Evolutionary conservation across 2,329 filamentous ascomycete species (phyloP), one percentile per base, ranked within the genome.

Genomic region (Penicillium glabrum): DNA sequence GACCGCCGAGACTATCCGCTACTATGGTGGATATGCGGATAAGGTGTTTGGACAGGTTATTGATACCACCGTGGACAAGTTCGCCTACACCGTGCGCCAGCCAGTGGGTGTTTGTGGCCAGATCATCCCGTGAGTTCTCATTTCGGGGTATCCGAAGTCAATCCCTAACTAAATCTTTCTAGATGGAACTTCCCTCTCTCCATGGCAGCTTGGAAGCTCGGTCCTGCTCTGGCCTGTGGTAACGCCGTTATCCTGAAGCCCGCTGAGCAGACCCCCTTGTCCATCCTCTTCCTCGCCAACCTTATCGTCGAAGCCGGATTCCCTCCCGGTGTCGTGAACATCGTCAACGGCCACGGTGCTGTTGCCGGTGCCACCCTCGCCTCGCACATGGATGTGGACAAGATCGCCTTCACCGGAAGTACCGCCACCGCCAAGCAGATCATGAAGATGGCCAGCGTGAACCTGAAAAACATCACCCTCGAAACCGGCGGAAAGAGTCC

Each of bases 21-120:
- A 68, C 51, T 92, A 91, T 67, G 89, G 82, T 69, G 91, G 91
- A 58, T 95, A 88, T 85, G 89, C 90, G 67, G 90, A 96, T 82
- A 96, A 96, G 86, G 87, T 93, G 63, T 82, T 88, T 77, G 90
- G 90, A 76, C 90, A 91, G 82, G 89, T 90, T 54, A 85, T 92
- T 61, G 88, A 92, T 66, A 87, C 90, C 64, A 78, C 81, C 64
- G 83, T 85, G 46, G 87, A 89, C 62, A 90, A 86, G 74, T 90
- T 93, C 79, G 87, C 89, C 79, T 93, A 93, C 80, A 91, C 89
- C 64, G 80, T 82, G 69, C 83, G 85, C 61, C 89, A 95, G 82
- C 89, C 91, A 7, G 76, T 85, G 59, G 88, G 88, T 75, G 88
- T 91, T 57, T 92, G 89, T 74, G 90, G 87, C 70, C 89, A 93